Conservation (phyloP, 2,329 filamentous ascomycete species). For the Venturiaceae sp. region DNA sequence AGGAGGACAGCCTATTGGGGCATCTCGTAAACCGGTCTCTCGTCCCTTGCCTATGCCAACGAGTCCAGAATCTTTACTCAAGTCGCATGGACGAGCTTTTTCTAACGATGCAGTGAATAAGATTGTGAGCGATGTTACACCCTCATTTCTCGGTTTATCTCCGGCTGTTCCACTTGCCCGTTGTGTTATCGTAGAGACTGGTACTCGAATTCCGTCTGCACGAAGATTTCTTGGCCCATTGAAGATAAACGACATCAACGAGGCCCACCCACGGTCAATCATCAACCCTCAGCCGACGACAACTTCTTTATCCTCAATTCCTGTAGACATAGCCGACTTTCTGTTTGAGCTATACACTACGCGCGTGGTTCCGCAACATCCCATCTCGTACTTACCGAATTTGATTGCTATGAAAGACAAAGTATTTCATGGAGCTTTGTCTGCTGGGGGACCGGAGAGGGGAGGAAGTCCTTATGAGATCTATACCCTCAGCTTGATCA, state of each 20-base stretch:
- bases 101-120: conserved; percentile 18
- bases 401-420: conserved; percentile 14
- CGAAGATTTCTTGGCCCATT: conserved; percentile 20
- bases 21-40: conserved; percentile 17
- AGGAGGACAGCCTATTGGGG: conserved; percentile 14
- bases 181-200: conserved; percentile 21
- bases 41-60: too few relatives aligned
- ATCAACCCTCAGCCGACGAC: conserved; percentile 23
- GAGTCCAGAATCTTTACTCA: not conserved
- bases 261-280: conserved; percentile 25
- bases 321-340: conserved; percentile 20
- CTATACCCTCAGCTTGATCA: conserved; percentile 25
- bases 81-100: not conserved
- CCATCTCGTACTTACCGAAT: conserved; percentile 25
- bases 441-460: conserved; percentile 17
- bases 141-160: conserved; percentile 24
- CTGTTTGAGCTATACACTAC: conserved; percentile 23
- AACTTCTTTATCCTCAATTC: conserved; percentile 18
- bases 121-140: conserved; percentile 24
- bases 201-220: conserved; percentile 23
- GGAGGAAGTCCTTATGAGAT: conserved; percentile 19
- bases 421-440: conserved; percentile 19
- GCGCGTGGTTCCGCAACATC: conserved; percentile 24
- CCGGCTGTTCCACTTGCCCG: conserved; percentile 21
- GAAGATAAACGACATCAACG: conserved; percentile 14